Base-by-base conservation (phyloP, 345 rosid species). In the Sonneratia alba region DNA sequence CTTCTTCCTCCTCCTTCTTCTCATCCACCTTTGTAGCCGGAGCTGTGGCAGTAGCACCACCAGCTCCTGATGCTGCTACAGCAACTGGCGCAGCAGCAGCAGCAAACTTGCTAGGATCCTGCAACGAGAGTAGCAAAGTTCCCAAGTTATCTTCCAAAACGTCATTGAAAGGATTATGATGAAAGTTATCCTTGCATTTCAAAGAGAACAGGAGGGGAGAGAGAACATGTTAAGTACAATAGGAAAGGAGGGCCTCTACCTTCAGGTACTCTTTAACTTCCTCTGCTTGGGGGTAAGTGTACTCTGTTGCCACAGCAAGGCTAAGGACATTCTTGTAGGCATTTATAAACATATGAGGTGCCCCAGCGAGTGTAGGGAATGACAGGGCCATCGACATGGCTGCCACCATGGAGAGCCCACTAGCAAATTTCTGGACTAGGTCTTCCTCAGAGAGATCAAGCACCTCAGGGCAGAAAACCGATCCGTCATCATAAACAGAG, bases 61-160 rank as follows among this genome's bases (percentile, higher is more conserved):
- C 43, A 4, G 40, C 51, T n/a, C n/a, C n/a, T n/a, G n/a, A n/a
- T 18, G 27, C 83, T 2, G 72, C 70, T 51, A 13, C 51, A 56
- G 18, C 3, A 38, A 61, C 56, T 24, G 8, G 11, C 3, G 63
- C 75, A 14, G 75, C 79, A 32, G 84, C 81, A 34, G 75, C 83
- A 0, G 80, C 84, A 69, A 84, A 86, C 79, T 84, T 86, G 80
- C 81, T 75, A 1, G 90, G 90, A 73, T 84, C 85, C 87, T 86
- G 70, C n/a, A 67, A 38, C 19, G 3, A 6, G 1, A 42, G 5
- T n/a, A 36, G n/a, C 45, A 16, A 42, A 12, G 18, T 66, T 57
- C 24, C 32, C 24, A 1, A 1, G 12, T 71, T 3, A 68, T 6
- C 53, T 14, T 40, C 43, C 43, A 40, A 7, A 3, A 40, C 43